These are phyloP conservation scores for Arthrinium puccinioides DNA, from an alignment of 2,329 filamentous ascomycete genomes.

Conservation along the genomic window DNA sequence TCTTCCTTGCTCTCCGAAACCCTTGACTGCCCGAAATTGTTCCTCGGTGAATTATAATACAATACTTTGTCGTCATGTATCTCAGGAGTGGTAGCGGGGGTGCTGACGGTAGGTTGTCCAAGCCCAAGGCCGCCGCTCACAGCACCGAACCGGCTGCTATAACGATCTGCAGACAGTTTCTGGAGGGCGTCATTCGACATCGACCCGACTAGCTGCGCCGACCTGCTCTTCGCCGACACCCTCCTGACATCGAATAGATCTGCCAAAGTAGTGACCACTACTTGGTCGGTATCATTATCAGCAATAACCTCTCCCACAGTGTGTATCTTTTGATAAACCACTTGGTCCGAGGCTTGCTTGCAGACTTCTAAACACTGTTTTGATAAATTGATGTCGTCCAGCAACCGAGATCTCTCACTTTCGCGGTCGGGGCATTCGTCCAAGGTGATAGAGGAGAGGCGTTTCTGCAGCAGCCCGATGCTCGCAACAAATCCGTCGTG, in stretches of 20 bases:
- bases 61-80: constrained; percentile 2
- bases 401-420: constrained; percentile 21
- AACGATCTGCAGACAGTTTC: constrained; percentile 18
- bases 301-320: constrained; percentile 28
- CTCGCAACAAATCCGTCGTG: too few species aligned
- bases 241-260: constrained; percentile 33
- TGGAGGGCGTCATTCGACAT: constrained; percentile 23
- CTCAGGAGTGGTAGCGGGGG: constrained; percentile 4
- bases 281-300: constrained; percentile 29
- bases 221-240: constrained; percentile 23
- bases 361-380: constrained; percentile 31
- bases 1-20: constrained; percentile 11
- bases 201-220: constrained; percentile 28
- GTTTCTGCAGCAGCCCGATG: too few species aligned
- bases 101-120: neutral
- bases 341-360: constrained; percentile 23
- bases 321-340: constrained; percentile 23
- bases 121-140: too few species aligned
- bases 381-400: constrained; percentile 25
- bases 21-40: constrained; percentile 13
- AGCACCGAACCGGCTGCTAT: constrained; percentile 21
- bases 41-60: constrained; percentile 7
- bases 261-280: constrained; percentile 31
- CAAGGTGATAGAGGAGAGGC: too few species aligned
- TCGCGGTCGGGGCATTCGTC: constrained; percentile 18